Evolutionary conservation across 2,329 filamentous ascomycete genomes (phyloP), one percentile per base, ranked within the genome.

Genomic region (Neodidymelliopsis sp.): DNA sequence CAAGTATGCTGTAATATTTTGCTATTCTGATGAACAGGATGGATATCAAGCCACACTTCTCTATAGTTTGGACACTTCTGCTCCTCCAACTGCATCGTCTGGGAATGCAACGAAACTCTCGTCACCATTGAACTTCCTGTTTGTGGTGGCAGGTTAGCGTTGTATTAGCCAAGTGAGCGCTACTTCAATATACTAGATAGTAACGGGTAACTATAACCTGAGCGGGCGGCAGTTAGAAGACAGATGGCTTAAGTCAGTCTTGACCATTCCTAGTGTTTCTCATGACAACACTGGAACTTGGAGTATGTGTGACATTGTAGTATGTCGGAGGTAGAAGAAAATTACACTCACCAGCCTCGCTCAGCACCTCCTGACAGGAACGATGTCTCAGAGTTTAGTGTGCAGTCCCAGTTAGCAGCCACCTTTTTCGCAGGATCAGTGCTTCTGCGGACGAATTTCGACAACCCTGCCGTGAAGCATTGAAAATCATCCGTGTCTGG

Each of bases 401-500:
- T 81, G 67, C 91, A 92, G 29, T 84, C 80, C 93, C 93, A 99
- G 20, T 87, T 88, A 27, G 90, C 91, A 19, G 81, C 78, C 28
- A 92, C 82, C 15, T 87, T 88, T 16, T 75, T 79, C 0, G 82
- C 83, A 57, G 75, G 80, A 24, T 66, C 61, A 16, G 38, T 77
- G 29, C 33, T 65, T 49, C 76, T 76, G 40, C 84, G 74, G 29
- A 75, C 74, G 71, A 86, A 97, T 28, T 84, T 84, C 60, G 85
- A 91, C 62, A 96, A 70, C 0, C 89, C 87, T 66, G 90, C 93
- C 2, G 91, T 96, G 70, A 87, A 96, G 53, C 90, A 90, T 50
- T 82, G 79, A 69, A 96, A 97, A 71, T 97, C 92, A 55, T 94
- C 88, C 41, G 82, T 82, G 6, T 83, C 84, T 22, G 85, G 79